Conservation (phyloP, 495 filamentous ascomycete genomes). For the Penicillium argentinense region DNA sequence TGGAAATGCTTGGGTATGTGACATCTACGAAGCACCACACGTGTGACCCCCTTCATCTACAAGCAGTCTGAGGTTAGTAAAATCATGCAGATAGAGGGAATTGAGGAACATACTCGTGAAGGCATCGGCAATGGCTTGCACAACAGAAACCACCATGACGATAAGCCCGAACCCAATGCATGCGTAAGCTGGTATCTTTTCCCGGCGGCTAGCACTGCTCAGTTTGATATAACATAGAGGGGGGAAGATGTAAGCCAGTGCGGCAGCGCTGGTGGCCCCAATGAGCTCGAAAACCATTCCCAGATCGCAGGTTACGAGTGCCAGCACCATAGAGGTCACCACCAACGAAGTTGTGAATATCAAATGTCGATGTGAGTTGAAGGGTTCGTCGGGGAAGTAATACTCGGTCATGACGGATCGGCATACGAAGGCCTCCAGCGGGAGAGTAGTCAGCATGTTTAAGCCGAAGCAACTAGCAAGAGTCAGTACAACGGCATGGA, state of each 20-base stretch:
- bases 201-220: constrained; percentile 63
- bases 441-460: constrained; percentile 97
- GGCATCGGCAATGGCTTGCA: constrained; percentile 72
- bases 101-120: constrained; percentile 40
- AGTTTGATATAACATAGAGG: constrained; percentile 94
- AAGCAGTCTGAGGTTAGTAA: no score
- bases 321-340: constrained; percentile 71
- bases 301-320: constrained; percentile 85
- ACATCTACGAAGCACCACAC: no score
- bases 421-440: constrained; percentile 95
- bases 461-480: constrained; percentile 72
- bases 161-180: constrained; percentile 73
- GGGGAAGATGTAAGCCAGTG: constrained; percentile 92
- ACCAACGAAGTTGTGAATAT: constrained; percentile 81
- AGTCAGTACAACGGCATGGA: constrained; percentile 18
- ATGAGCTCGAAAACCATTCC: constrained; percentile 94
- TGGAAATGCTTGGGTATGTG: no score
- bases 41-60: no score
- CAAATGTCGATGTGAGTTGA: constrained; percentile 79
- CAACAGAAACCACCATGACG: constrained; percentile 83
- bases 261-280: constrained; percentile 89
- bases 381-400: constrained; percentile 79
- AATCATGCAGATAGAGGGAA: no score
- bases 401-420: constrained; percentile 95
- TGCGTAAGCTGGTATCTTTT: constrained; percentile 68